These are phyloP conservation scores for Talaromyces sp. DNA, from an alignment of 2,329 filamentous ascomycete genomes.

Conservation along the genomic window DNA sequence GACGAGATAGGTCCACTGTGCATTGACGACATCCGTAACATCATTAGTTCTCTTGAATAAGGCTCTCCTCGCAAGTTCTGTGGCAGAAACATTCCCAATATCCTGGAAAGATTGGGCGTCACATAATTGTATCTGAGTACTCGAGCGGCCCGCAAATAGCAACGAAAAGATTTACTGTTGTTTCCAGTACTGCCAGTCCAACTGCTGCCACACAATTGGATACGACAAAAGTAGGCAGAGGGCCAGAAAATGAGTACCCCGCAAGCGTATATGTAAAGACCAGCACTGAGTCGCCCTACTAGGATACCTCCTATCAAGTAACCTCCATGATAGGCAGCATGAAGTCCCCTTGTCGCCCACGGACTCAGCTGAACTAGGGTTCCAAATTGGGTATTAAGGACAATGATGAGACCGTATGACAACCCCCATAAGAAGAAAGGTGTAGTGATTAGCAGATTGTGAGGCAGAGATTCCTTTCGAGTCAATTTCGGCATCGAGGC, in stretches of 20 bases:
- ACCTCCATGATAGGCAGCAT: not conserved
- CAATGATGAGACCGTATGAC: not conserved
- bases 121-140: conserved; percentile 44
- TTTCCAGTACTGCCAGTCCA: conserved; percentile 1
- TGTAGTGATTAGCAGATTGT: not conserved
- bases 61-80: conserved; percentile 49
- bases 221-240: not conserved
- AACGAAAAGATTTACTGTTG: not conserved
- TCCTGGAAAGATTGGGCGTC: conserved; percentile 13
- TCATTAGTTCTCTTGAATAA: conserved; percentile 26
- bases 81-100: not conserved
- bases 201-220: not conserved
- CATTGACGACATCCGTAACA: conserved; percentile 35
- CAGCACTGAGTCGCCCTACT: conserved; percentile 1
- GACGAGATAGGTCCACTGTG: not conserved
- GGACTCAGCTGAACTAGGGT: not conserved
- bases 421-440: conserved; percentile 6
- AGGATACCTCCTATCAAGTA: not conserved
- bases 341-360: not conserved
- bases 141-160: conserved; percentile 6
- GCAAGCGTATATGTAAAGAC: conserved; percentile 9
- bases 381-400: not conserved
- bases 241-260: conserved; percentile 6
- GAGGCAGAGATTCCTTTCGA: not conserved
- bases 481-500: not conserved